A percentile compares a stretch with the other conserved stretches of the same genome.
phyloP scores from a whole-genome alignment of 2,329 filamentous ascomycete species.

The Fusarium irregulare region DNA sequence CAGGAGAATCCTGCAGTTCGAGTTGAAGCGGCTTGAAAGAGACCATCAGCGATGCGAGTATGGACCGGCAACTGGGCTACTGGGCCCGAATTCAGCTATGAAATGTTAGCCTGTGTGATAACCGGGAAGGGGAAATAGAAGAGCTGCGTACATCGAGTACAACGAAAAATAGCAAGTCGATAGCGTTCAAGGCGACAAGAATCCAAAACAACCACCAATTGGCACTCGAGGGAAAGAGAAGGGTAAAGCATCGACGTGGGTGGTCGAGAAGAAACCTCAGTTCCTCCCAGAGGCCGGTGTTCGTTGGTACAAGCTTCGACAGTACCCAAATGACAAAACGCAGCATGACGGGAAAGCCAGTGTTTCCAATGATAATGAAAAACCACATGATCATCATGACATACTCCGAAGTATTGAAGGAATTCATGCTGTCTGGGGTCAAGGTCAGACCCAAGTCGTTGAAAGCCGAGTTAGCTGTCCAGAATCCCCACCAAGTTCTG shows the following conservation, averaged over 20 bases:
- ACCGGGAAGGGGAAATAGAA: not conserved
- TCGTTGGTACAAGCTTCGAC: constrained; percentile 73
- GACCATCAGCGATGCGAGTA: constrained; percentile 82
- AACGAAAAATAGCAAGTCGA: constrained; percentile 92
- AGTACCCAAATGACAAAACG: constrained; percentile 90
- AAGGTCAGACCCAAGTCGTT: constrained; percentile 95
- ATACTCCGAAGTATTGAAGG: constrained; percentile 82
- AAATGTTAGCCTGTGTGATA: constrained; percentile 34
- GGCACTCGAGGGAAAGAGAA: constrained; percentile 88
- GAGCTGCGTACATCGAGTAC: constrained; percentile 79
- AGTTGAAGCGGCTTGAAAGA: constrained; percentile 91
- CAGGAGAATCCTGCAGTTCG: constrained; percentile 91
- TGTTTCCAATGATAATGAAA: constrained; percentile 94
- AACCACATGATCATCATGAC: constrained; percentile 83
- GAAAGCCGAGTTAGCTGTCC: constrained; percentile 87
- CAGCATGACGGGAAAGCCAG: constrained; percentile 93
- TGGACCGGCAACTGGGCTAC: constrained; percentile 77
- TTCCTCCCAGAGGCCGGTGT: constrained; percentile 85
- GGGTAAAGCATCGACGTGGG: constrained; percentile 93
- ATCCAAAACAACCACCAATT: constrained; percentile 98
- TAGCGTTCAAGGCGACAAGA: constrained; percentile 80
- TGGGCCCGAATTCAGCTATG: constrained; percentile 74
- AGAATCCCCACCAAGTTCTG: constrained; percentile 91
- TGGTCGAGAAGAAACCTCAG: constrained; percentile 92
- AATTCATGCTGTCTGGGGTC: constrained; percentile 93